These are phyloP conservation scores for Penicillium sp. DNA, from an alignment of 2,329 filamentous ascomycete genomes.

Conservation along the genomic window DNA sequence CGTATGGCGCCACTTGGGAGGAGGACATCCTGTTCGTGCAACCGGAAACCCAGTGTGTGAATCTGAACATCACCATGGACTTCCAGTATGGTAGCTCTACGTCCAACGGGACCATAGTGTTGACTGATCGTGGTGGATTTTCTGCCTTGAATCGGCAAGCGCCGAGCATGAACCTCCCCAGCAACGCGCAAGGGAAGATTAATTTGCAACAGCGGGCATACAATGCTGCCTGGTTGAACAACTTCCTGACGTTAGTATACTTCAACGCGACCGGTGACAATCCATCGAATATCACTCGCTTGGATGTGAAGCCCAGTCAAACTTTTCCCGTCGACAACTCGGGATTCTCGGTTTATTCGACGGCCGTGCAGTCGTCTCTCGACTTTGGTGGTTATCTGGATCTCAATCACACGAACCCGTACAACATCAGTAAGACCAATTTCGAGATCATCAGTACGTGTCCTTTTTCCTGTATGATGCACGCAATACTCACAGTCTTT, in stretches of 20 bases:
- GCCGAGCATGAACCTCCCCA: not conserved
- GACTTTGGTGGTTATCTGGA: not conserved
- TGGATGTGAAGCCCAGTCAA: not conserved
- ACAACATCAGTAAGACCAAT: not conserved
- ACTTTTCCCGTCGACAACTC: not conserved
- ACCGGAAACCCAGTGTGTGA: not conserved
- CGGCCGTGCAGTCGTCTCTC: not conserved
- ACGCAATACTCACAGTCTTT: not conserved
- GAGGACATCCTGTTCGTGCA: not conserved
- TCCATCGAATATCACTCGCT: not conserved
- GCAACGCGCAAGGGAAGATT: not conserved
- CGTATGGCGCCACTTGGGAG: not conserved
- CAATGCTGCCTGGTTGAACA: not conserved
- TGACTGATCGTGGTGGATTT: not conserved
- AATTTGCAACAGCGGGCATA: not conserved
- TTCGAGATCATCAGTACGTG: not conserved
- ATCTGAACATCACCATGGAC: not conserved
- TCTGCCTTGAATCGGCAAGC: not conserved
- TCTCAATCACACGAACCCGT: not conserved
- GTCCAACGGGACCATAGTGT: not conserved
- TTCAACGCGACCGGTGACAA: not conserved
- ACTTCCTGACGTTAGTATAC: not conserved
- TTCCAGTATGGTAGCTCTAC: not conserved
- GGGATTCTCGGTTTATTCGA: not conserved
- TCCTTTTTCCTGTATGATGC: not conserved